A percentile compares a stretch with the other conserved stretches of the same genome.
Conservation (phyloP, 1,284 basidiomycete genomes). For the Cryptococcus sp. region DNA sequence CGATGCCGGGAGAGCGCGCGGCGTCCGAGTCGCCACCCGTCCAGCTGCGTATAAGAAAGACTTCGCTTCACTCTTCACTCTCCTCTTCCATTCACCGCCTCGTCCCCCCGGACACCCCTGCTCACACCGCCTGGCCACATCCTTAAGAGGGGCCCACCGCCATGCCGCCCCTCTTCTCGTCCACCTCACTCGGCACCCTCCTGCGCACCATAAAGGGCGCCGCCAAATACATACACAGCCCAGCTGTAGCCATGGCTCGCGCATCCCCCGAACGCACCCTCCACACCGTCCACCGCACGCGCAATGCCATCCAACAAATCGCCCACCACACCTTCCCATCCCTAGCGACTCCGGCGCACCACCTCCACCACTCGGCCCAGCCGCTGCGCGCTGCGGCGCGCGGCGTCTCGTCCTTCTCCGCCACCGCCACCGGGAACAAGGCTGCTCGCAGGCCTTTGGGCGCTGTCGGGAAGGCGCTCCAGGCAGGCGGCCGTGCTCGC, state of each 20-base stretch:
- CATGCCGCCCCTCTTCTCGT: conserved; percentile 31
- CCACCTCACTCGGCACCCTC: conserved; percentile 23
- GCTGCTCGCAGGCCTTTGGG: conserved; percentile 4
- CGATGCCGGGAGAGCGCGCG: too few species aligned
- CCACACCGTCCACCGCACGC: conserved; percentile 6
- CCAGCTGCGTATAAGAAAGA: too few species aligned
- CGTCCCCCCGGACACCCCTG: not conserved
- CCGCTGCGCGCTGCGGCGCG: conserved; percentile 14
- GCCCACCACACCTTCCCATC: conserved; percentile 28
- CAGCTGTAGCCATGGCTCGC: conserved; percentile 1
- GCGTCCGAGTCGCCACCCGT: not conserved
- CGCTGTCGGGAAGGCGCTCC: conserved; percentile 14
- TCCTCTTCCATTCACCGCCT: too few species aligned
- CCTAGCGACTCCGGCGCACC: conserved; percentile 19
- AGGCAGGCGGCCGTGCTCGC: conserved; percentile 5
- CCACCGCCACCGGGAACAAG: not conserved
- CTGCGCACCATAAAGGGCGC: conserved; percentile 8
- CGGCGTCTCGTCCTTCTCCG: conserved; percentile 3
- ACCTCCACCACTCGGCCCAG: conserved; percentile 15
- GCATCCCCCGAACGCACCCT: conserved; percentile 7
- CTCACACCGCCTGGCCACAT: not conserved
- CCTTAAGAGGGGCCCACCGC: not conserved
- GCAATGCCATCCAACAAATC: conserved; percentile 14
- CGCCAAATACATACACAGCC: not conserved
- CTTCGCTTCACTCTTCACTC: too few species aligned